Conservation (phyloP, 306 rosid species). For the Echinosophora koreensis region DNA sequence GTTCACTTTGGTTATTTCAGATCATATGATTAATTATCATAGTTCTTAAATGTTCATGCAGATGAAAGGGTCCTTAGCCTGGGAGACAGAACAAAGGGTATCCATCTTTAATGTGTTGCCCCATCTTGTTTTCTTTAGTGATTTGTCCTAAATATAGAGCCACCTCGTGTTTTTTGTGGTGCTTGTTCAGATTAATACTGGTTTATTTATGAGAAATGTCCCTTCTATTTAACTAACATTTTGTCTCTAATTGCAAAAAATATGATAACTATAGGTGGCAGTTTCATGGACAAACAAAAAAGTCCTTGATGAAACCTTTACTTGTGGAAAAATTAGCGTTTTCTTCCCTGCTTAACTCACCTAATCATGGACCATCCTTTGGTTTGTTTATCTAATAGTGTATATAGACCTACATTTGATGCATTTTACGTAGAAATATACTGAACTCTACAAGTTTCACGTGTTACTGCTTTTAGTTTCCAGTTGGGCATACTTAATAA, state of each 20-base stretch:
- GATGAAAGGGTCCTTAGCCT: constrained; percentile 48
- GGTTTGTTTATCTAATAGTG: constrained; percentile 38
- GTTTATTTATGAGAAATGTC: constrained; percentile 42
- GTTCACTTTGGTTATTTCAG: no score
- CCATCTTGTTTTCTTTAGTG: constrained; percentile 36
- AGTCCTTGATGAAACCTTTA: constrained; percentile 34
- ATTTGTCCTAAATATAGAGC: constrained; percentile 37
- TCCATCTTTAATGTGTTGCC: constrained; percentile 52
- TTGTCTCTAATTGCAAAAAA: constrained; percentile 43
- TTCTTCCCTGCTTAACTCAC: constrained; percentile 33
- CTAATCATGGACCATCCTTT: constrained; percentile 43
- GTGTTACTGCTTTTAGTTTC: background rate
- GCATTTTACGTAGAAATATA: constrained; percentile 22
- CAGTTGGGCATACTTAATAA: background rate
- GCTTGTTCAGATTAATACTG: constrained; percentile 39
- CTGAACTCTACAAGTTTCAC: background rate
- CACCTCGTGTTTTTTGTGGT: constrained; percentile 44
- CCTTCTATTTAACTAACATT: constrained; percentile 38
- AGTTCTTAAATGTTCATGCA: constrained; percentile 38
- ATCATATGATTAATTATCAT: no score
- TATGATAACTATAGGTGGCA: constrained; percentile 32
- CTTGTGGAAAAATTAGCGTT: constrained; percentile 17
- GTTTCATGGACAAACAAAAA: constrained; percentile 44
- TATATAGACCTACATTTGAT: background rate
- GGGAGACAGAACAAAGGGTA: constrained; percentile 43